Base-by-base conservation (phyloP, 2,329 filamentous ascomycete genomes). In the Coniochaeta prunicola region DNA sequence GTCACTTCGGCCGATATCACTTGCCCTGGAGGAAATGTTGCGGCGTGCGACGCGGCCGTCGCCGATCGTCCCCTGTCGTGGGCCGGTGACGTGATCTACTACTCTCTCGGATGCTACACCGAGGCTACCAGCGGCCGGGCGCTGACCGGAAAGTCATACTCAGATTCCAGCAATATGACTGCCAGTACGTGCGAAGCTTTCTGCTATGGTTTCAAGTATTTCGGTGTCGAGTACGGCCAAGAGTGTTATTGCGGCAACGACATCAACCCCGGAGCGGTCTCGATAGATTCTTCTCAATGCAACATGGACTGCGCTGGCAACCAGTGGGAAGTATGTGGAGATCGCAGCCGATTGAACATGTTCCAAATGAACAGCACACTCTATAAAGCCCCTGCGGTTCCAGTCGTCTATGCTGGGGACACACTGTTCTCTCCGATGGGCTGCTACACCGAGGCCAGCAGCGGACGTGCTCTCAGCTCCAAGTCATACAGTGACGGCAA, bases 401-500 rank as follows among this genome's bases (percentile, higher is more conserved):
- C 55, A 9, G 59, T 54, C 3, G 58, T 59, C 10, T 57, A 28
- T n/a, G 55, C 50, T 26, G 58, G 57, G 6, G 56, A 58, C 31
- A n/a, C 56, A n/a, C 53, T 53, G 4, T 65, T 60, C 42, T 42
- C 61, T 9, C 62, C 63, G 12, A 53, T 64, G 12, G 62, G 59
- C 2, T 65, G 64, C 38, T 65, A 65, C 36, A 63, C 57, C 1
- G 64, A 65, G 45, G 64, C 60, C 28, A 60, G 45, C 10, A 59
- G 36, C 17, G 63, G 61, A n/a, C 58, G 62, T 48, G 64, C 62
- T 3, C 58, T 65, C 7, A 59, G 57, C 24, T 55, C 53, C 4
- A 24, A 59, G 4, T 59, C 56, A 21, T 61, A 59, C 13, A 57
- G 15, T n/a, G 34, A 58, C 38, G 28, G 28, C 17, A 59, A 38